Percentiles rank a stretch among this genome's conserved stretches.
phyloP scores from a whole-genome alignment of 2,329 filamentous ascomycete genomes.

The Cladosporium austrohemisphaericum region DNA sequence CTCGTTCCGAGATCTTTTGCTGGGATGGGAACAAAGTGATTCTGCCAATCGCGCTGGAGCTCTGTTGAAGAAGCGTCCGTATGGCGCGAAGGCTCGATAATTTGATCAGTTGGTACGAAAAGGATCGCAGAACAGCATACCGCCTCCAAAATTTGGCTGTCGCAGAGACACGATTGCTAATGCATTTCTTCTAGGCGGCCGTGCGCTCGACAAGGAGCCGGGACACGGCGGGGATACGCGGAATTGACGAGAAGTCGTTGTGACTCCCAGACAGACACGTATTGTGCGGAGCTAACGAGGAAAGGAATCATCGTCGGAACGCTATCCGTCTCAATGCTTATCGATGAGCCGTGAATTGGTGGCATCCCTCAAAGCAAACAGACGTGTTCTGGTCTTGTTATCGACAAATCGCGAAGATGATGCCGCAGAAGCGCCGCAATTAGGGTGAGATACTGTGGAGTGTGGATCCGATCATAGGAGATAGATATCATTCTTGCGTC shows the following conservation, averaged over 20 bases:
- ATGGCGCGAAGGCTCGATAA: neutral
- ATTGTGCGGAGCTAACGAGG: too few species aligned
- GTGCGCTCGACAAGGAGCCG: constrained; percentile 5
- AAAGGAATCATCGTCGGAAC: too few species aligned
- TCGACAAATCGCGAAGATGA: neutral
- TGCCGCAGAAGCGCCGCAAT: constrained; percentile 12
- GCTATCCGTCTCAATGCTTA: too few species aligned
- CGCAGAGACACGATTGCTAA: constrained; percentile 6
- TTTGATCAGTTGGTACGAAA: neutral
- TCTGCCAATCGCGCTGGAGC: constrained; percentile 1
- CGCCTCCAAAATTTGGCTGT: constrained; percentile 6
- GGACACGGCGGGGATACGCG: constrained; percentile 12
- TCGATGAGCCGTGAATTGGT: too few species aligned
- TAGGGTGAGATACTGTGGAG: constrained; percentile 4
- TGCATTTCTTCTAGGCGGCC: neutral
- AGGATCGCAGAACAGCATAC: neutral
- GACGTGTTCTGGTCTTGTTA: too few species aligned
- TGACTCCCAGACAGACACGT: neutral
- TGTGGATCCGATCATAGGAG: constrained; percentile 9
- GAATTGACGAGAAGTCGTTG: neutral
- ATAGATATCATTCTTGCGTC: too few species aligned
- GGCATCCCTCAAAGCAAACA: too few species aligned
- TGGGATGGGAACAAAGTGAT: neutral
- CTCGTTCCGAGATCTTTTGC: neutral
- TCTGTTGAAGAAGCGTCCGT: constrained; percentile 14